Base-by-base conservation (phyloP, 352 stramenopile genomes). In the Proteromonas lacertae region DNA sequence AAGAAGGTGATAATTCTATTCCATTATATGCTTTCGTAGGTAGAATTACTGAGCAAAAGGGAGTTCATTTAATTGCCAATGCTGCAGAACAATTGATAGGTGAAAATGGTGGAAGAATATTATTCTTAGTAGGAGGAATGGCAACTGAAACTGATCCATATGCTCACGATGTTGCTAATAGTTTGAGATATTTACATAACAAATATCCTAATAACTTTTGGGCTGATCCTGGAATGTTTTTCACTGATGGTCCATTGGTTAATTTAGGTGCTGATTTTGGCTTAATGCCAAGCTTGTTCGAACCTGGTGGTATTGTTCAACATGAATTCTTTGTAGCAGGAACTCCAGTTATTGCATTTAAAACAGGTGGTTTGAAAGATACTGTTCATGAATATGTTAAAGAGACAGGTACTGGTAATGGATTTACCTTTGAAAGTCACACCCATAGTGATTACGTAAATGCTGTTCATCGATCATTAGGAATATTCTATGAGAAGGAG, bases 301-400 rank as follows among this genome's bases (percentile, higher is more conserved):
- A 52, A 35, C 46, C 46, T 1, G 45, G 43, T 18, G 46, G 46
- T 22, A 50, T 52, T 32, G 46, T 52, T 1, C 46, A 52, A 25
- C 41, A 52, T 20, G 46, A 52, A 23, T 52, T 52, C 41, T 52
- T 52, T 29, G 45, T 41, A 14, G 46, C 46, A 2, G 45, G 45
- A 21, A 52, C 46, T 7, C 46, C 46, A 8, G 46, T 52, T 4
- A 46, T 52, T 21, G 46, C 46, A 7, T 52, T 52, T 36, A 52
- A 36, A 24, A 52, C 46, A 3, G 46, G 46, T 17, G 46, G 46
- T 13, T 41, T 52, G 4, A 51, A 50, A 33, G 43, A 46, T 25
- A 46, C 35, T 12, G 26, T 46, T 17, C 8, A 17, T 7, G 39
- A 44, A 13, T 44, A 40, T 38, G 14, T 12, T 7, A 34, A 34